phyloP scores from a whole-genome alignment of 2,329 filamentous ascomycete species.

The Colletotrichum acutatum region DNA sequence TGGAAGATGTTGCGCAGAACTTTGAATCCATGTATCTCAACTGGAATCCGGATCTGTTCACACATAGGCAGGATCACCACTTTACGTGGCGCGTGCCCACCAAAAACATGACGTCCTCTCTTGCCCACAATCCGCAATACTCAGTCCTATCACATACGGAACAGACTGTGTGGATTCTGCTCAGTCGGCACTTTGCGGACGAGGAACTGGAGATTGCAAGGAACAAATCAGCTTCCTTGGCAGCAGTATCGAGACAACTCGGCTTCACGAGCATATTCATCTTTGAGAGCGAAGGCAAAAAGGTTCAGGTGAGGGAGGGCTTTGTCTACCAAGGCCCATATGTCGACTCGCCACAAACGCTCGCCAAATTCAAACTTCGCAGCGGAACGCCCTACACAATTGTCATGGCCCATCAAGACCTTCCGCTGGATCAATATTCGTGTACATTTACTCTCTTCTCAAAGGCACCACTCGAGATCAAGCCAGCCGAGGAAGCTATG shows the following conservation, averaged over 20 bases:
- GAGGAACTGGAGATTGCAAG: slow-evolving; percentile 69
- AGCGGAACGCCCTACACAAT: slow-evolving; percentile 63
- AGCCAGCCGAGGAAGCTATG: slow-evolving; percentile 70
- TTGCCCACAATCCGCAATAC: slow-evolving; percentile 78
- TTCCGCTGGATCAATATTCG: slow-evolving; percentile 79
- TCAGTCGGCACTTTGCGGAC: slow-evolving; percentile 87
- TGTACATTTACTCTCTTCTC: slow-evolving; percentile 91
- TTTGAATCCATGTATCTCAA: slow-evolving; percentile 98
- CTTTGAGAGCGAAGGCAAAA: slow-evolving; percentile 76
- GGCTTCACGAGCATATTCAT: slow-evolving; percentile 92
- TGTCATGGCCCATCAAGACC: slow-evolving; percentile 81
- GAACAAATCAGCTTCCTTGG: slow-evolving; percentile 51
- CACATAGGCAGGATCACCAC: slow-evolving; percentile 85
- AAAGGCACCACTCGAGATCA: slow-evolving; percentile 68
- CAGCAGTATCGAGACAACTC: slow-evolving; percentile 62
- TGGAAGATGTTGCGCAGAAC: slow-evolving; percentile 87
- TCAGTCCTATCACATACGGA: slow-evolving; percentile 68
- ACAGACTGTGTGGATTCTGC: slow-evolving; percentile 82
- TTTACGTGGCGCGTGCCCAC: slow-evolving; percentile 81
- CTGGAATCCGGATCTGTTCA: slow-evolving; percentile 92
- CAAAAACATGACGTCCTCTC: slow-evolving; percentile 61
- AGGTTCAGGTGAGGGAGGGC: slow-evolving; percentile 79
- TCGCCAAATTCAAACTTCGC: slow-evolving; percentile 71
- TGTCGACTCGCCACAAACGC: slow-evolving; percentile 92
- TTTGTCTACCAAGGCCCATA: slow-evolving; percentile 82